phyloP scores from a whole-genome alignment of 1,139 yeast genomes.

The Eremothecium gossypii region DNA sequence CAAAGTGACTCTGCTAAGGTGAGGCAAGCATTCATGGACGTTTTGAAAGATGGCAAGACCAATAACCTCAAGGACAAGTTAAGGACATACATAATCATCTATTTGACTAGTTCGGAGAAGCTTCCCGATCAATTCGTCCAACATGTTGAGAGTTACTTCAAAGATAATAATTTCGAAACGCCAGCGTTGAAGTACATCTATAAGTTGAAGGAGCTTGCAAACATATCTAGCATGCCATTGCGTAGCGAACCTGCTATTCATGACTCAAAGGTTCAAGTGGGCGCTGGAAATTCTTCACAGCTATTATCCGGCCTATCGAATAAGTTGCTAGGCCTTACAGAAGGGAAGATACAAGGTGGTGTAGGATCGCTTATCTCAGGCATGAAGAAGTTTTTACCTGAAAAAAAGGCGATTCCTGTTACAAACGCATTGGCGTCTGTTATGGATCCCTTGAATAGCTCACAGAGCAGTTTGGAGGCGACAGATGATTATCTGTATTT shows the following conservation, averaged over 20 bases:
- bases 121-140: conserved; percentile 53
- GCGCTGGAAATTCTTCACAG: conserved; percentile 43
- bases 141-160: conserved; percentile 58
- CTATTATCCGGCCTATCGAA: conserved; percentile 71
- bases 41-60: conserved; percentile 37
- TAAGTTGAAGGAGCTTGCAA: conserved; percentile 70
- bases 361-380: conserved; percentile 84
- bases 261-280: conserved; percentile 14
- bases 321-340: conserved; percentile 69
- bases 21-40: conserved; percentile 49
- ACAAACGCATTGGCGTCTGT: conserved; percentile 86
- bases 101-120: conserved; percentile 40
- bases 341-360: conserved; percentile 68
- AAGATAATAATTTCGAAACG: conserved; percentile 51
- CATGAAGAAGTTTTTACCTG: conserved; percentile 78
- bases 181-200: conserved; percentile 63
- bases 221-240: conserved; percentile 31
- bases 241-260: conserved; percentile 19
- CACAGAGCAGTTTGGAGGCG: conserved; percentile 49
- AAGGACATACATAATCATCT: conserved; percentile 75
- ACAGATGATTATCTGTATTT: conserved; percentile 87
- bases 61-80: conserved; percentile 66
- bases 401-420: conserved; percentile 76
- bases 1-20: conserved; percentile 53
- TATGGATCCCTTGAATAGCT: conserved; percentile 69